These are phyloP conservation scores for Xylariaceae sp. DNA, from an alignment of 2,329 filamentous ascomycete species.

Conservation along the genomic window DNA sequence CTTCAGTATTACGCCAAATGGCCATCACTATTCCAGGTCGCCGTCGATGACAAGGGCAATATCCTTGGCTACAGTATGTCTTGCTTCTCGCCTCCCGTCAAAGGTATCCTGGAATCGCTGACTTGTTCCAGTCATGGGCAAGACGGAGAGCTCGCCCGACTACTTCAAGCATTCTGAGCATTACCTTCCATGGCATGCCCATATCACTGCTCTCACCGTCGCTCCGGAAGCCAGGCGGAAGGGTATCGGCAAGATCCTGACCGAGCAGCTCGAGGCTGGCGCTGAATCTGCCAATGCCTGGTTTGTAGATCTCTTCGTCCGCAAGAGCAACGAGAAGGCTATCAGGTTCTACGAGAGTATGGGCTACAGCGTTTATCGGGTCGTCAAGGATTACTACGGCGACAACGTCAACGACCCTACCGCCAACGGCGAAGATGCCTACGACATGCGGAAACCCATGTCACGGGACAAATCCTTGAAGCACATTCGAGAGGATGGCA, in stretches of 20 bases:
- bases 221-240: conserved; percentile 79
- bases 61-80: conserved; percentile 87
- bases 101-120: conserved; percentile 23
- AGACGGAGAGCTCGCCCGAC: conserved; percentile 81
- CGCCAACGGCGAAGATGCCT: conserved; percentile 72
- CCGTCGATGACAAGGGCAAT: conserved; percentile 78
- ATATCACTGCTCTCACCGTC: conserved; percentile 93
- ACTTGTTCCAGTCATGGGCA: conserved; percentile 74
- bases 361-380: conserved; percentile 86
- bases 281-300: conserved; percentile 79
- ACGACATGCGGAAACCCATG: conserved; percentile 93
- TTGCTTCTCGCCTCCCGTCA: conserved; percentile 2
- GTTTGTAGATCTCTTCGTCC: conserved; percentile 94
- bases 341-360: conserved; percentile 85
- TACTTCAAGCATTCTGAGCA: conserved; percentile 71
- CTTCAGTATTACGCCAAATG: conserved; percentile 93
- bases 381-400: conserved; percentile 88
- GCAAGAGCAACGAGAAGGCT: conserved; percentile 80
- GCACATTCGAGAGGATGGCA: conserved; percentile 76
- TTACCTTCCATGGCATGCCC: conserved; percentile 98
- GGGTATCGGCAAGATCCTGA: conserved; percentile 80
- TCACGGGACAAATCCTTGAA: conserved; percentile 70
- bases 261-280: conserved; percentile 72
- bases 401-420: conserved; percentile 67
- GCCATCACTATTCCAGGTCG: conserved; percentile 90